Evolutionary conservation across 306 rosid species (phyloP).

Genomic region (Leucaena leucocephala): DNA sequence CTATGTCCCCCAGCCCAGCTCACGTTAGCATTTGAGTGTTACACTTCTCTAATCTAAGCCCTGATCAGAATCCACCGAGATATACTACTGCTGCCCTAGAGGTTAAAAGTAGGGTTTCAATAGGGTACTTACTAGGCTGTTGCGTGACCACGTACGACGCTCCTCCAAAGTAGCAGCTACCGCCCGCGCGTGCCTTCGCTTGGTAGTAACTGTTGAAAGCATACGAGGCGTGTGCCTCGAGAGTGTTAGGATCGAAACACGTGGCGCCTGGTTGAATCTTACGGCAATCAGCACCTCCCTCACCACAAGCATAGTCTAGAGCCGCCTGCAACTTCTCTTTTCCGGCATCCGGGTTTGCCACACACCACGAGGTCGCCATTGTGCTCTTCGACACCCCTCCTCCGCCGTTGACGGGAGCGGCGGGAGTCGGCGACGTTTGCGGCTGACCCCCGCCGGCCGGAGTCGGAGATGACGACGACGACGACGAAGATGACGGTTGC

Average conservation of each 20-base stretch:
- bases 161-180: slow-evolving; percentile 90
- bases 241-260: slow-evolving; percentile 79
- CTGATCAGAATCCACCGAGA: not conserved
- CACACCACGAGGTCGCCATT: slow-evolving; percentile 84
- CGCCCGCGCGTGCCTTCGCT: slow-evolving; percentile 69
- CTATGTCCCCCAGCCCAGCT: not conserved
- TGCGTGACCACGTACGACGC: slow-evolving; percentile 94
- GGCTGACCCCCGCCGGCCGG: slow-evolving; percentile 31
- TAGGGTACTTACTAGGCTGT: slow-evolving; percentile 74
- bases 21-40: slow-evolving; percentile 16
- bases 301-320: slow-evolving; percentile 91
- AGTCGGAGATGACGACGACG: not conserved
- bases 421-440: not conserved
- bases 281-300: slow-evolving; percentile 93
- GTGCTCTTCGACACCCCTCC: slow-evolving; percentile 77
- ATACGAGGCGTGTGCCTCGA: slow-evolving; percentile 79
- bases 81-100: not conserved
- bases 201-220: slow-evolving; percentile 95
- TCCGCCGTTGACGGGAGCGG: slow-evolving; percentile 33
- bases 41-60: slow-evolving; percentile 34
- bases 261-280: slow-evolving; percentile 69
- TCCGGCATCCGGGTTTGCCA: slow-evolving; percentile 71
- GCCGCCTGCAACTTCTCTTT: slow-evolving; percentile 71
- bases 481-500: slow-evolving; percentile 17
- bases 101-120: not conserved